Base-by-base conservation (phyloP, 345 rosid species). In the Lenwebbia sp. region DNA sequence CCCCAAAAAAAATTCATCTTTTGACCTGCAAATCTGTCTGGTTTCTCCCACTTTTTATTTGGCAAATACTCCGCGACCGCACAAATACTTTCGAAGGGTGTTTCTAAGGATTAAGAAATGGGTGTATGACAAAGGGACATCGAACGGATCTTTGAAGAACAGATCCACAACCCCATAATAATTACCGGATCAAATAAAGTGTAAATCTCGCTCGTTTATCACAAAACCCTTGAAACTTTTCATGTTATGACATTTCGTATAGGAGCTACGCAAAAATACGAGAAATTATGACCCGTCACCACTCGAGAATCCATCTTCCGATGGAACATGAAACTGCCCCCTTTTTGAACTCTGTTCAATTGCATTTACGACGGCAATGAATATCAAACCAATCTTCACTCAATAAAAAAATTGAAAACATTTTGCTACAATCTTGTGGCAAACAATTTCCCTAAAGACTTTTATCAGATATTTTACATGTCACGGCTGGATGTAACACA, bases 211-310 rank as follows among this genome's bases (percentile, higher is more conserved):
- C 8, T 11, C 3, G 53, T 13, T 51, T 47, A 58, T 58, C 70
- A 15, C n/a, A 58, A 58, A 58, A 3, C 70, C 17, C 13, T 58
- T n/a, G 17, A 58, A 5, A 58, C 13, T 6, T 5, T 5, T 17
- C 4, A 2, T 58, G 13, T n/a, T 28, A 58, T 0, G 9, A n/a
- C 70, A 58, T 0, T n/a, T 58, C n/a, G 13, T 58, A 57, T 5
- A 26, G 5, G 30, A 57, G 65, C 26, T 26, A 26, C 30, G 13
- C 2, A 57, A 57, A 26, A 5, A 26, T 57, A 57, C 33, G 5
- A 26, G 13, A 26, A 1, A 57, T 57, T 57, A 40, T 40, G 41
- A 40, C 41, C 41, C 5, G 41, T 57, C 26, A 57, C 62, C 2
- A 26, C 30, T 40, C 0, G 1, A 0, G 26, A 28, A 25, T 57